A percentile compares a stretch with the other conserved stretches of the same genome.
Evolutionary conservation across 331 rosid genomes (phyloP).

Genomic region (Ulmus americana): DNA sequence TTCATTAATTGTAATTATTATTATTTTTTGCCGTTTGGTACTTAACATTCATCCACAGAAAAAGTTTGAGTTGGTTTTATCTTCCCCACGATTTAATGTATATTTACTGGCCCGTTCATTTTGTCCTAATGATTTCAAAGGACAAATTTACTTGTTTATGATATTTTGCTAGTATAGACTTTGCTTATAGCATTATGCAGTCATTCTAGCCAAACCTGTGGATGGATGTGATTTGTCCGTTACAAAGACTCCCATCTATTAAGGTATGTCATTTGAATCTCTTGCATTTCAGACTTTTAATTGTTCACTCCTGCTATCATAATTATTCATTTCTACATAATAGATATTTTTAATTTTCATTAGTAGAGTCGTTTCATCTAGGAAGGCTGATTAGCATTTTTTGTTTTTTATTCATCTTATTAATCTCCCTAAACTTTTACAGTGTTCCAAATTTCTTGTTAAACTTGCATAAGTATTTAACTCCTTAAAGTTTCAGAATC

Average conservation of each 20-base stretch:
- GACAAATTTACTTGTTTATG: background rate
- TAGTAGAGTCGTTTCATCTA: no score
- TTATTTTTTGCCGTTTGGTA: slow-evolving; percentile 6
- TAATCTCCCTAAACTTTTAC: no score
- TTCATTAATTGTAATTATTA: slow-evolving; percentile 17
- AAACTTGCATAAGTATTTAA: no score
- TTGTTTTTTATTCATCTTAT: no score
- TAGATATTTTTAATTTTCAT: no score
- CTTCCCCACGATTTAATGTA: background rate
- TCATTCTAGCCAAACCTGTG: background rate
- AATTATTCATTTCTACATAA: no score
- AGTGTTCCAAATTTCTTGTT: no score
- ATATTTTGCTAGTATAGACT: background rate
- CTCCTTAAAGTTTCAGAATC: no score
- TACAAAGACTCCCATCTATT: background rate
- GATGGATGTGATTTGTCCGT: background rate
- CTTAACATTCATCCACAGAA: slow-evolving; percentile 15
- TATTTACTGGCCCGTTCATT: background rate
- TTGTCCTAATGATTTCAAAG: background rate
- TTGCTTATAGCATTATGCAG: background rate
- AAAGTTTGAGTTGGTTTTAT: background rate
- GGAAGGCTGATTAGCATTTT: no score
- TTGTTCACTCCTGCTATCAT: no score
- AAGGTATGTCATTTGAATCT: background rate
- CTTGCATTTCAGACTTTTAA: background rate